Percentiles rank a stretch among this genome's conserved stretches.
Evolutionary conservation across 768 basidiomycete species (phyloP).

Genomic region (Mycena galericulata): DNA sequence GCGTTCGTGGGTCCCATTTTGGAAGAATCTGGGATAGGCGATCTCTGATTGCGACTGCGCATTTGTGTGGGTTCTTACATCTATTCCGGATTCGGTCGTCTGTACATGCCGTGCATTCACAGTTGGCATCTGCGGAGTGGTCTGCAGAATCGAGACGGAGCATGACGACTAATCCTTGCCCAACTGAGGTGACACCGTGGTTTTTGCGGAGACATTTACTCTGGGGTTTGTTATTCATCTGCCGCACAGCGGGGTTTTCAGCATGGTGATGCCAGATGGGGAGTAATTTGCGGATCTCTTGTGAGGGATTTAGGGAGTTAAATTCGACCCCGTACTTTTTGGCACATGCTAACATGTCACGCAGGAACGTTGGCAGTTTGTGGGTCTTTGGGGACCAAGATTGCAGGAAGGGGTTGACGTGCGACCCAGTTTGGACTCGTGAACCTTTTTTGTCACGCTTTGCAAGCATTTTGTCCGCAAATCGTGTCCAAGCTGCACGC

Average conservation of each 20-base stretch:
- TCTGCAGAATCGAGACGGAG: too few relatives aligned
- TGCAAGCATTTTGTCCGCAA: too few relatives aligned
- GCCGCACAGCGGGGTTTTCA: too few relatives aligned
- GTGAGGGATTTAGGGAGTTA: neutral
- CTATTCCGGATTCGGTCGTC: neutral
- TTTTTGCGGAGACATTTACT: too few relatives aligned
- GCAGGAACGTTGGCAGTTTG: neutral
- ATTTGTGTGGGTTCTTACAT: constrained; percentile 5
- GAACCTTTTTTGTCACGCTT: too few relatives aligned
- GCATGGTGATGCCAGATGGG: too few relatives aligned
- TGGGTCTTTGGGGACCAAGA: neutral
- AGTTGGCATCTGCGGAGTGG: too few relatives aligned
- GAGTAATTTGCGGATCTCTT: neutral
- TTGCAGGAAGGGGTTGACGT: too few relatives aligned
- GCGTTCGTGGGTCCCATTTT: constrained; percentile 7
- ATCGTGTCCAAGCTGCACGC: constrained; percentile 46
- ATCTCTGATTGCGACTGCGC: neutral
- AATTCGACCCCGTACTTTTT: neutral
- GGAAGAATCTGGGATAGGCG: neutral
- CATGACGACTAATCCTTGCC: too few relatives aligned
- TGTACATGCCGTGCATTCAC: too few relatives aligned
- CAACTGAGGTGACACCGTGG: constrained; percentile 17
- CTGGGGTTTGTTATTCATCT: too few relatives aligned
- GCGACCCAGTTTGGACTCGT: too few relatives aligned
- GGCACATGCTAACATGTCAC: neutral